Evolutionary conservation across 2,329 filamentous ascomycete genomes (phyloP).

Genomic region (Fusarium xylarioides): DNA sequence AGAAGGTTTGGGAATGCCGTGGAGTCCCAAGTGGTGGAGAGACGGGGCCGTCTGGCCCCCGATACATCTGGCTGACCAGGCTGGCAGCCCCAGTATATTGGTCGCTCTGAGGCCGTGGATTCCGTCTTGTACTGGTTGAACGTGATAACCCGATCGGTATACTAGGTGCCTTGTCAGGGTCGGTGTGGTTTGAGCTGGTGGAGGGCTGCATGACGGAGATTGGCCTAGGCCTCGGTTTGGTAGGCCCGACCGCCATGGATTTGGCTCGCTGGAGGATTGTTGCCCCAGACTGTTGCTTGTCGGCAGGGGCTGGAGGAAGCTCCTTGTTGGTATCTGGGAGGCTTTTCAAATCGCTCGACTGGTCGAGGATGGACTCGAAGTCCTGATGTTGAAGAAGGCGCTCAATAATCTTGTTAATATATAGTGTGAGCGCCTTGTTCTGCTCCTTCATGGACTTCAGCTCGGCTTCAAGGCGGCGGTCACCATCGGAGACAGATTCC

Average conservation of each 20-base stretch:
- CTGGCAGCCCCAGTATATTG: conserved; percentile 71
- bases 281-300: conserved; percentile 46
- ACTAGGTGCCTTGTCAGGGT: conserved; percentile 78
- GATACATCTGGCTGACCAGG: conserved; percentile 91
- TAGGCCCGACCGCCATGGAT: conserved; percentile 62
- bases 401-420: conserved; percentile 99
- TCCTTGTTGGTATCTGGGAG: conserved; percentile 77
- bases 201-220: conserved; percentile 64
- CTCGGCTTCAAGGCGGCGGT: conserved; percentile 79
- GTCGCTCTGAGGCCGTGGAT: conserved; percentile 68
- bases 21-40: conserved; percentile 68
- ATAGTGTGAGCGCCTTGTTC: conserved; percentile 96
- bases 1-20: conserved; percentile 71
- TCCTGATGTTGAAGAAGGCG: conserved; percentile 92
- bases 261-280: conserved; percentile 70
- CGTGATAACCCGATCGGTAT: conserved; percentile 73
- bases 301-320: conserved; percentile 73
- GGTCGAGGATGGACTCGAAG: conserved; percentile 92
- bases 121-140: conserved; percentile 62
- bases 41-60: conserved; percentile 71
- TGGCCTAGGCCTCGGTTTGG: conserved; percentile 61
- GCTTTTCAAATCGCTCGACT: conserved; percentile 67
- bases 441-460: conserved; percentile 84
- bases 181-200: conserved; percentile 58
- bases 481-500: conserved; percentile 62